Evolutionary conservation across 768 basidiomycete species (phyloP).

Genomic region (Crepidotus variabilis): DNA sequence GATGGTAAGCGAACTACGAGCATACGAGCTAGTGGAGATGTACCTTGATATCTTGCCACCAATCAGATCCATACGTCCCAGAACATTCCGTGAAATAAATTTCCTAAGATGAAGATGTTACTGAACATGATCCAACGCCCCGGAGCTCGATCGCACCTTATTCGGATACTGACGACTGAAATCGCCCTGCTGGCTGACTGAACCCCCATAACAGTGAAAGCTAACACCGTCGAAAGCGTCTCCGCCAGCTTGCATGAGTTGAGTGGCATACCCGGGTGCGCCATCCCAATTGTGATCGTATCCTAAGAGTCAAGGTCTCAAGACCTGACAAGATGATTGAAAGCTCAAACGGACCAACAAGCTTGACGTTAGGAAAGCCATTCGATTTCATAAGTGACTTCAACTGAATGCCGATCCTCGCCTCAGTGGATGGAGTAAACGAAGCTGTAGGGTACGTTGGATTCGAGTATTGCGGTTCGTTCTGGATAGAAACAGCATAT

Average conservation of each 20-base stretch:
- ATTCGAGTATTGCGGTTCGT: conserved; percentile 46
- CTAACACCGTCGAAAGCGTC: conserved; percentile 59
- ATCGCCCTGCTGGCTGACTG: conserved; percentile 42
- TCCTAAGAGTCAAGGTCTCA: conserved; percentile 9
- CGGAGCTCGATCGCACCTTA: conserved; percentile 32
- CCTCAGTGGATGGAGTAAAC: conserved; percentile 49
- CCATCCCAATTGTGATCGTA: conserved; percentile 68
- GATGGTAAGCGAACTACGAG: not conserved
- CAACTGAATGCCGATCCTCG: conserved; percentile 48
- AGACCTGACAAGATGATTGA: too few species aligned
- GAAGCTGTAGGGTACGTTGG: conserved; percentile 59
- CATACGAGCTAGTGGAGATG: not conserved
- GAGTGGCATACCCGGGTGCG: conserved; percentile 55
- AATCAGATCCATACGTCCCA: conserved; percentile 57
- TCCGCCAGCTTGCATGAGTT: conserved; percentile 53
- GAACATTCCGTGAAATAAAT: conserved; percentile 58
- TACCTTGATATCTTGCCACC: conserved; percentile 78
- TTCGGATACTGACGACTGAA: conserved; percentile 51
- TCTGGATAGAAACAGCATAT: conserved; percentile 62
- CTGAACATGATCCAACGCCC: not conserved
- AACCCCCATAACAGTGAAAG: conserved; percentile 67
- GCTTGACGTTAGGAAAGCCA: conserved; percentile 51
- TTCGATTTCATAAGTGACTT: conserved; percentile 56
- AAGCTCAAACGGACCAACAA: conserved; percentile 42
- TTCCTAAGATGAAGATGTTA: conserved; percentile 24